Base-by-base conservation (phyloP, 1,284 basidiomycete species). In the Marasmius sp. region DNA sequence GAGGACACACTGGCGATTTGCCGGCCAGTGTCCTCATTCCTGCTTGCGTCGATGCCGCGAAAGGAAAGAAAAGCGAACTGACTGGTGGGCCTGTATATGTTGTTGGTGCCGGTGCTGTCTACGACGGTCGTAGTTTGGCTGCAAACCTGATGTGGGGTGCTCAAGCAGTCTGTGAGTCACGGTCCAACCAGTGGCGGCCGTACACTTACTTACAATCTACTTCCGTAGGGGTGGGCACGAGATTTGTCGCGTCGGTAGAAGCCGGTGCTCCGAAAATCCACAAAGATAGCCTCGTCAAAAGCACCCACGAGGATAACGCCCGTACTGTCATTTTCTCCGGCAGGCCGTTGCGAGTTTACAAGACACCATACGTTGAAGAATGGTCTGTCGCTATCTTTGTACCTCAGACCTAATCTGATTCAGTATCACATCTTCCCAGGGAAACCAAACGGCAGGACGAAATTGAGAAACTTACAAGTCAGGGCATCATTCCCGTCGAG, bases 251-350 rank as follows among this genome's bases (percentile, higher is more conserved):
- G 16, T 81, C 85, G 20, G 82, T 76, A 18, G 93, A 96, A 74
- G 93, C 94, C 39, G 84, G 82, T 41, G 94, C 94, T 3, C 89
- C 92, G 1, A 88, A 90, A 72, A 82, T 82, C 64, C 94, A 96
- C 79, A 95, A 96, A 77, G 87, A 95, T 12, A 81, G 85, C 67
- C 70, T 92, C 22, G 61, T 91, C 48, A 82, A 77, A 61, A 86
- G 88, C 27, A 80, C 87, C 7, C 87, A 83, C 68, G 90, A 89
- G 59, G 92, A 92, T 72, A 87, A 87, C 10, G 79, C 88, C 57
- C 86, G 86, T 20, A 95, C 94, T 9, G 71, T 94, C 54, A 95
- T 96, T 70, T 95, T 88, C 78, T 92, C 90, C 58, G 95, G 95
- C 20, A 87, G 95, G 38, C 95, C 95, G 9, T 78, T 97, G 66